Conservation (phyloP, 805 yeast species). For the Sungouiella thailandica region DNA sequence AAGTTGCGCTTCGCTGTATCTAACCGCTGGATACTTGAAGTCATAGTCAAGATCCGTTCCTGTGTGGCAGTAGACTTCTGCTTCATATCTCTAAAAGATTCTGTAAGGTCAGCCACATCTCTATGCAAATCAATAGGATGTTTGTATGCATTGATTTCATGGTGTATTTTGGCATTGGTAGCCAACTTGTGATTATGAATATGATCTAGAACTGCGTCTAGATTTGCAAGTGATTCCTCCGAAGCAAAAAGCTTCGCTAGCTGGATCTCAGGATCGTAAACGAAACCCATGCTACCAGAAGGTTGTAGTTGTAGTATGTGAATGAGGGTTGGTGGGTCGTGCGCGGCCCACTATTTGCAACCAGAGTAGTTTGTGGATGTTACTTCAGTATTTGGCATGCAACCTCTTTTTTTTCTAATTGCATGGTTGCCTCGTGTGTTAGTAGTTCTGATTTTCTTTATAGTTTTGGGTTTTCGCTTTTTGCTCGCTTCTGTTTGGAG, state of each 20-base stretch:
- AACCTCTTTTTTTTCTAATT: too few species aligned
- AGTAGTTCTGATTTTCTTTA: too few species aligned
- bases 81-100: constrained; percentile 45
- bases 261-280: constrained; percentile 14
- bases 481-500: too few species aligned
- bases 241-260: constrained; percentile 13
- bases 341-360: constrained; percentile 2
- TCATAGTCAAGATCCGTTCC: constrained; percentile 58
- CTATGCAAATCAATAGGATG: constrained; percentile 16
- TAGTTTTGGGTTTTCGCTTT: too few species aligned
- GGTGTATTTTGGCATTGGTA: constrained; percentile 42
- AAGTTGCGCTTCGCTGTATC: constrained; percentile 83
- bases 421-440: too few species aligned
- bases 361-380: too few species aligned
- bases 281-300: constrained; percentile 11
- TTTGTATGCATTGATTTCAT: constrained; percentile 32
- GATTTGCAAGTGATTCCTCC: constrained; percentile 10
- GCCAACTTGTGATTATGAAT: constrained; percentile 34
- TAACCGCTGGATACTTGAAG: constrained; percentile 68
- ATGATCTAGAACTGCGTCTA: constrained; percentile 11
- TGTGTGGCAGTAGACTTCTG: constrained; percentile 52
- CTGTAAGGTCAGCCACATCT: constrained; percentile 38
- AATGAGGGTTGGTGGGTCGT: not conserved
- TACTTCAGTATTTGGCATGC: too few species aligned
- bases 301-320: not conserved